Evolutionary conservation across 345 rosid species (phyloP).

Genomic region (Brassica nigra): DNA sequence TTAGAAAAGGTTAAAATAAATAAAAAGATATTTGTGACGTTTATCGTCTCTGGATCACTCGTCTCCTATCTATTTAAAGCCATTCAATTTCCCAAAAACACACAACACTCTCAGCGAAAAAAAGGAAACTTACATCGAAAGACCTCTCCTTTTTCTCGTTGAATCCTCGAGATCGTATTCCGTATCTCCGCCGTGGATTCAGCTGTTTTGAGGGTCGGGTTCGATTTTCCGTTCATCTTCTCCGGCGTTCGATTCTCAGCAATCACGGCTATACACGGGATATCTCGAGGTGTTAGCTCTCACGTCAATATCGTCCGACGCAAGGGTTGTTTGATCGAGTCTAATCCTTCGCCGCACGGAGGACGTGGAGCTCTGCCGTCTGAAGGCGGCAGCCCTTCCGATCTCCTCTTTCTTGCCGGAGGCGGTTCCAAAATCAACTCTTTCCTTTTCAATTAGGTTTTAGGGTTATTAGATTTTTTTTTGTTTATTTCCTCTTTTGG

Average conservation of each 20-base stretch:
- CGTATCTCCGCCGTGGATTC: neutral
- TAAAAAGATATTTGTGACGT: neutral
- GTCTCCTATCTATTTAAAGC: conserved; percentile 45
- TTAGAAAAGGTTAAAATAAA: neutral
- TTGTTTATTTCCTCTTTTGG: neutral
- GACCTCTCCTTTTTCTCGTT: neutral
- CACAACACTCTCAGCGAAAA: neutral
- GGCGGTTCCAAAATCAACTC: conserved; percentile 55
- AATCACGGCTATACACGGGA: conserved; percentile 97
- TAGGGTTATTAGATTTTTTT: neutral
- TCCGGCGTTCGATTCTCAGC: conserved; percentile 44
- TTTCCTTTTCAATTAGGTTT: conserved; percentile 20
- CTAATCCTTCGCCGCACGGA: conserved; percentile 99
- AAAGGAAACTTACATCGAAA: neutral
- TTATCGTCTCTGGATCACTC: conserved; percentile 36
- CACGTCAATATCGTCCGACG: conserved; percentile 86
- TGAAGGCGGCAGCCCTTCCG: conserved; percentile 99
- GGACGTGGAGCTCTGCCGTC: conserved; percentile 99
- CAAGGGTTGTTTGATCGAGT: conserved; percentile 74
- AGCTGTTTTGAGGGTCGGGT: conserved; percentile 34
- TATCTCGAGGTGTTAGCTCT: conserved; percentile 48
- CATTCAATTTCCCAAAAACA: conserved; percentile 16
- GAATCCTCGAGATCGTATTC: neutral
- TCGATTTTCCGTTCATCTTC: neutral
- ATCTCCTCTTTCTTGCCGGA: conserved; percentile 98